A percentile compares a stretch with the other conserved stretches of the same genome.
Evolutionary conservation across 1,139 yeast species (phyloP).

Genomic region (Saccharomyces pastorianus): DNA sequence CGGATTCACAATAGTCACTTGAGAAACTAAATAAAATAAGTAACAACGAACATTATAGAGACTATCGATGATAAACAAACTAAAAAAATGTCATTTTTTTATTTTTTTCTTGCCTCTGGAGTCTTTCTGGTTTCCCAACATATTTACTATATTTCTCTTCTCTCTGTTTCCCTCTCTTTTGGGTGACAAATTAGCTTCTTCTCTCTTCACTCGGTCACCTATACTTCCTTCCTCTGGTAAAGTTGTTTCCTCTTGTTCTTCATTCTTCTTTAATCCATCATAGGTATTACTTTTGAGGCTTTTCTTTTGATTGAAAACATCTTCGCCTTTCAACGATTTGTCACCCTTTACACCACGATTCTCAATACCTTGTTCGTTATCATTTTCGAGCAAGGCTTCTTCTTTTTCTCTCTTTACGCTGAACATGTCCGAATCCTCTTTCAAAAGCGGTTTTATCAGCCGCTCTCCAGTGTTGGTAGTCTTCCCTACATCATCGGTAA

Average conservation of each 20-base stretch:
- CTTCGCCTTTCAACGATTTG: not conserved
- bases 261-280: not conserved
- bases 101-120: conserved; percentile 1
- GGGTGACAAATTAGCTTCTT: conserved; percentile 3
- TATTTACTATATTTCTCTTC: conserved; percentile 8
- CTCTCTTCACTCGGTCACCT: conserved; percentile 1
- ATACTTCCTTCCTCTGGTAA: not conserved
- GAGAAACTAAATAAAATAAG: not conserved
- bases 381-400: conserved; percentile 4
- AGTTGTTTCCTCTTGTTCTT: not conserved
- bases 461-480: conserved; percentile 42
- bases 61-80: not conserved
- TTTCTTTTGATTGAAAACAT: conserved; percentile 1
- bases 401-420: conserved; percentile 11
- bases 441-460: conserved; percentile 38
- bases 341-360: conserved; percentile 3
- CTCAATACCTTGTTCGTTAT: conserved; percentile 3
- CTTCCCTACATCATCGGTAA: conserved; percentile 59
- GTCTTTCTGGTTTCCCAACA: conserved; percentile 5
- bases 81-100: not conserved
- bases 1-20: conserved; percentile 29
- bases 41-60: not conserved
- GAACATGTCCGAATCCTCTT: conserved; percentile 13
- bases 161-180: not conserved
- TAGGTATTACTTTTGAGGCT: not conserved